A percentile compares a stretch with the other conserved stretches of the same genome.
Evolutionary conservation across 2,329 filamentous ascomycete genomes (phyloP).

Genomic region (Phaeosphaeriaceae sp.): DNA sequence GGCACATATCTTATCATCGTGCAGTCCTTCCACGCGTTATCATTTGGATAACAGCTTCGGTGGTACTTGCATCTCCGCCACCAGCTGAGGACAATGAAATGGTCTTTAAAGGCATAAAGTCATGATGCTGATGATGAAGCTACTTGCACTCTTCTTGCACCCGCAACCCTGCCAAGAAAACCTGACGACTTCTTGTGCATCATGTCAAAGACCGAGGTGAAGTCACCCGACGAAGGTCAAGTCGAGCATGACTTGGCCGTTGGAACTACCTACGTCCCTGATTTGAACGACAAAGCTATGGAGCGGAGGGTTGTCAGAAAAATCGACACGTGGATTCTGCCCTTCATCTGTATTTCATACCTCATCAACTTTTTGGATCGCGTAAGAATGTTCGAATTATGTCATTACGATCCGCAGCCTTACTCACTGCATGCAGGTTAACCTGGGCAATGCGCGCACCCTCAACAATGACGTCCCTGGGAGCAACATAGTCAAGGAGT

Average conservation of each 20-base stretch:
- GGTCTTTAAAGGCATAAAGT: not conserved
- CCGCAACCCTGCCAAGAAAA: not conserved
- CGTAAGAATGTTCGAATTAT: constrained; percentile 4
- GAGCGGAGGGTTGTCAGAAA: constrained; percentile 27
- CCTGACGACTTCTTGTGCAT: not conserved
- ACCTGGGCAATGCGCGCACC: constrained; percentile 29
- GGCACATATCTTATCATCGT: constrained; percentile 13
- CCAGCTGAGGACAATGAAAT: not conserved
- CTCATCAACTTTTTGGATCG: constrained; percentile 28
- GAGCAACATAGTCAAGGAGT: constrained; percentile 24
- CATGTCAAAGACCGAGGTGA: constrained; percentile 9
- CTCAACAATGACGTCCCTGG: constrained; percentile 25
- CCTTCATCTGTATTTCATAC: constrained; percentile 29
- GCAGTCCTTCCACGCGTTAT: constrained; percentile 7
- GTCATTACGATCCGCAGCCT: no score
- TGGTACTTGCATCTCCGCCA: not conserved
- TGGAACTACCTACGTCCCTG: constrained; percentile 18
- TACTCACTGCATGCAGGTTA: constrained; percentile 14
- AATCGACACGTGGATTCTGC: constrained; percentile 25
- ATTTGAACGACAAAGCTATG: constrained; percentile 28
- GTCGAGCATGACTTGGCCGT: constrained; percentile 15
- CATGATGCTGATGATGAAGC: not conserved
- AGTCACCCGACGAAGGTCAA: constrained; percentile 9
- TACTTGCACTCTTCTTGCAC: not conserved
- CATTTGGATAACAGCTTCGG: not conserved